Percentiles rank a stretch among this genome's conserved stretches.
These are phyloP conservation scores for Auxenochlorella pyrenoidosa DNA, from an alignment of 139 green algal species.

Conservation along the genomic window DNA sequence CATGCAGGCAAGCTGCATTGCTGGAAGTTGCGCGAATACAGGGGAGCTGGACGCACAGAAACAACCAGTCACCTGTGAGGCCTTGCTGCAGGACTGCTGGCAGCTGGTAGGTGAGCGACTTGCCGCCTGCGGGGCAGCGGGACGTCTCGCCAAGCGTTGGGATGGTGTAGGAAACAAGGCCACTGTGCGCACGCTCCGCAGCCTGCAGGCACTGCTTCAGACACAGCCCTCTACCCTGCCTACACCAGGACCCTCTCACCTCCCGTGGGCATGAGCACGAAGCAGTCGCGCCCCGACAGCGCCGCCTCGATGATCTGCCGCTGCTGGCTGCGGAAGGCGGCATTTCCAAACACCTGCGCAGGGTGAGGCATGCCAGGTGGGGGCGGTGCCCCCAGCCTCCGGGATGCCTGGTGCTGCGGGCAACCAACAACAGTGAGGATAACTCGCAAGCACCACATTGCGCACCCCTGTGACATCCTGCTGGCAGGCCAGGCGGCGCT, in stretches of 20 bases:
- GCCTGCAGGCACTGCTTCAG: too few relatives aligned
- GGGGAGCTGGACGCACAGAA: too few relatives aligned
- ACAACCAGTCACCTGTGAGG: not conserved
- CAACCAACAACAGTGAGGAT: not conserved
- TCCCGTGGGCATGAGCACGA: slow-evolving; percentile 97
- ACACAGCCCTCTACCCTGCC: too few relatives aligned
- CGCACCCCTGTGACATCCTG: not conserved
- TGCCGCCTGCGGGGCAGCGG: slow-evolving; percentile 93
- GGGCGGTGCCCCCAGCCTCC: too few relatives aligned
- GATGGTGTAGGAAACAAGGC: too few relatives aligned
- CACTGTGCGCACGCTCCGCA: too few relatives aligned
- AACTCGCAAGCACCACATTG: not conserved
- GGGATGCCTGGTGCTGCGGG: too few relatives aligned
- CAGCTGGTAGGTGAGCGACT: slow-evolving; percentile 89
- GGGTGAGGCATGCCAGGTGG: too few relatives aligned
- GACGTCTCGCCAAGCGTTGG: not conserved
- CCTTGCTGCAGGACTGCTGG: not conserved
- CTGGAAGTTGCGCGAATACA: too few relatives aligned
- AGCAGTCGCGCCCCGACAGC: slow-evolving; percentile 73
- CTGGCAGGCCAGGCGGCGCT: not conserved
- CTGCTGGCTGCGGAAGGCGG: slow-evolving; percentile 67
- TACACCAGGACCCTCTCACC: slow-evolving; percentile 55
- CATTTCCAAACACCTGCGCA: slow-evolving; percentile 64
- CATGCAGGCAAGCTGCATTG: not conserved
- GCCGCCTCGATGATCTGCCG: slow-evolving; percentile 77